These are phyloP conservation scores for Polytrichum formosum DNA, from an alignment of 225 moss, liverwort and hornwort species.

Conservation along the genomic window DNA sequence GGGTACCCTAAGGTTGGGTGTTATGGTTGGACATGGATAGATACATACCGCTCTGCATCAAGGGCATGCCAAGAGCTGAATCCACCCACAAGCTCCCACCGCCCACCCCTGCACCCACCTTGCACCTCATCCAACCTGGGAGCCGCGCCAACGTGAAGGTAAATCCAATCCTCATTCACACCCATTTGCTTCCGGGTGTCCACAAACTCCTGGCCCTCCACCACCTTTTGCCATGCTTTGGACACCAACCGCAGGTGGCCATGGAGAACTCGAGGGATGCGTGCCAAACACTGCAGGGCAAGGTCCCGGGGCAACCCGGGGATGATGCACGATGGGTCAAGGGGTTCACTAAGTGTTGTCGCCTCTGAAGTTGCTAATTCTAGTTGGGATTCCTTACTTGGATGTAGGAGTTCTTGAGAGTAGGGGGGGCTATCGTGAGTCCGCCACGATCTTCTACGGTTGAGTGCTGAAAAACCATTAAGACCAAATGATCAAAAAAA, in stretches of 20 bases:
- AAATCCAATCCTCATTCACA: constrained; percentile 51
- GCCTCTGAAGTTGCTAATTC: too few relatives aligned
- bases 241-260: constrained; percentile 32
- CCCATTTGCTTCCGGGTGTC: constrained; percentile 31
- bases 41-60: constrained; percentile 28
- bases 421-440: neutral
- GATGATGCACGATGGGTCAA: constrained; percentile 10
- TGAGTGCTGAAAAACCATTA: neutral
- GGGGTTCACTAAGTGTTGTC: too few relatives aligned
- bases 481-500: too few relatives aligned
- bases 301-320: constrained; percentile 48
- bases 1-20: too few relatives aligned
- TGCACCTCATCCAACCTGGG: constrained; percentile 38
- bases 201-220: constrained; percentile 39
- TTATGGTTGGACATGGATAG: neutral
- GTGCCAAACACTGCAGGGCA: constrained; percentile 40
- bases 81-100: constrained; percentile 41
- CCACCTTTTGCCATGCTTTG: constrained; percentile 40
- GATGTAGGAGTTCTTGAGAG: neutral
- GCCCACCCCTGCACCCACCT: constrained; percentile 20
- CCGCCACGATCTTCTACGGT: neutral
- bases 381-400: too few relatives aligned
- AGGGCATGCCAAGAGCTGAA: constrained; percentile 56
- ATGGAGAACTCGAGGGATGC: constrained; percentile 40
- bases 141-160: constrained; percentile 47